Conservation (phyloP, 2,329 filamentous ascomycete genomes). For the Sporothrix dimorphospora region DNA sequence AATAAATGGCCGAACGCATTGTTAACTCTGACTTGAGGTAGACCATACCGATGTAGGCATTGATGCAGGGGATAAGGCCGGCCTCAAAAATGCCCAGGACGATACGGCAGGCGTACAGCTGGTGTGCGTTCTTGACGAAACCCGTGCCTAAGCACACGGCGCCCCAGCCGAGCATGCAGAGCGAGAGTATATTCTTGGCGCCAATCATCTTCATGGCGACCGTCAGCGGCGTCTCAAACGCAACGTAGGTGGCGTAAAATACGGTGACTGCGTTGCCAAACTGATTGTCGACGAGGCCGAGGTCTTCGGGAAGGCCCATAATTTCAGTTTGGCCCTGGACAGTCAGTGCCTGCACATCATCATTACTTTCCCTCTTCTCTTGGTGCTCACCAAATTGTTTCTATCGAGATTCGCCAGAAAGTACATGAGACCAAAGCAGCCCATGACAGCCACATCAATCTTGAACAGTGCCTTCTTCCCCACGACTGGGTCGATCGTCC, state of each 20-base stretch:
- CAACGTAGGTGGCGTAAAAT: constrained; percentile 51
- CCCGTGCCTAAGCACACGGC: constrained; percentile 28
- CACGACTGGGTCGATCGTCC: constrained; percentile 29
- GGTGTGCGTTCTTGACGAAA: constrained; percentile 29
- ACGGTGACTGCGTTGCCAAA: constrained; percentile 45
- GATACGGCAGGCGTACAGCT: constrained; percentile 58
- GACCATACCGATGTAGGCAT: constrained; percentile 47
- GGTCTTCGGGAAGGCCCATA: constrained; percentile 42
- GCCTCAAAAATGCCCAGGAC: constrained; percentile 63
- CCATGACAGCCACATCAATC: constrained; percentile 29
- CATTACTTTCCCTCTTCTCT: too few relatives aligned
- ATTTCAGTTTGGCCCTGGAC: constrained; percentile 36
- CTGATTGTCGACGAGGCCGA: constrained; percentile 35
- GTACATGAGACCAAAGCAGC: constrained; percentile 38
- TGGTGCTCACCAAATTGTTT: constrained; percentile 36
- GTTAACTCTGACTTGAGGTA: constrained; percentile 29
- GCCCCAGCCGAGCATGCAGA: constrained; percentile 10
- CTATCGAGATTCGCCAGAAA: constrained; percentile 42
- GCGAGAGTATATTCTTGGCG: constrained; percentile 40
- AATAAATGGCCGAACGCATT: constrained; percentile 26
- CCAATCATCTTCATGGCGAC: constrained; percentile 39
- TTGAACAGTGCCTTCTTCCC: constrained; percentile 30
- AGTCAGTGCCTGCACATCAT: too few relatives aligned
- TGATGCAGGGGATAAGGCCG: constrained; percentile 62
- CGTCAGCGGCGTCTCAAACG: constrained; percentile 49